These are phyloP conservation scores for Galerina sulciceps DNA, from an alignment of 768 basidiomycete species.

Conservation along the genomic window DNA sequence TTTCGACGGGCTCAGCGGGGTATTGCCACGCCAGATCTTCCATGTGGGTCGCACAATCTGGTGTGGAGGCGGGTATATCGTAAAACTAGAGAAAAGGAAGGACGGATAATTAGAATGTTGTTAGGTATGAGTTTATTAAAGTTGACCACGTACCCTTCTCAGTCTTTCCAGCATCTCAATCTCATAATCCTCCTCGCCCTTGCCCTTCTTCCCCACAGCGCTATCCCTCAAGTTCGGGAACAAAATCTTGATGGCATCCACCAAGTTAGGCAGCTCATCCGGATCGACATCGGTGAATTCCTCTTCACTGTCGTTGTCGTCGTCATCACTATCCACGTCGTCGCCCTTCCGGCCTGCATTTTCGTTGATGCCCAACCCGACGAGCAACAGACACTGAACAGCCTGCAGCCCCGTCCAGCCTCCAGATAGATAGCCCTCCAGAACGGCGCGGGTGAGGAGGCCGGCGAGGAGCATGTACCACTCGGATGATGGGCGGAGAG, in stretches of 20 bases:
- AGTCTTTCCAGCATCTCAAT: constrained; percentile 76
- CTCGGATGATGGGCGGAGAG: constrained; percentile 68
- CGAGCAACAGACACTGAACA: constrained; percentile 70
- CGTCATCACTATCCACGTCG: constrained; percentile 19
- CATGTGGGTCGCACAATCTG: constrained; percentile 80
- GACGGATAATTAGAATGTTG: not conserved
- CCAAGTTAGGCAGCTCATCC: constrained; percentile 72
- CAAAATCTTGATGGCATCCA: constrained; percentile 68
- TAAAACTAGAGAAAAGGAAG: constrained; percentile 59
- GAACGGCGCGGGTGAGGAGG: constrained; percentile 77
- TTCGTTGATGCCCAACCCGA: constrained; percentile 61
- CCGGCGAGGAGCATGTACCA: constrained; percentile 86
- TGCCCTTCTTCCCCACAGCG: constrained; percentile 37
- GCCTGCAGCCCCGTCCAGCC: constrained; percentile 79
- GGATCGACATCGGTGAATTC: constrained; percentile 69
- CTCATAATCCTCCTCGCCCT: constrained; percentile 73
- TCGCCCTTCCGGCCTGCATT: constrained; percentile 16
- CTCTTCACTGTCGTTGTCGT: constrained; percentile 35
- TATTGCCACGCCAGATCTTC: constrained; percentile 80
- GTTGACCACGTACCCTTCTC: constrained; percentile 55
- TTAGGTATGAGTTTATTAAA: not conserved
- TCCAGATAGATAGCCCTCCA: constrained; percentile 84
- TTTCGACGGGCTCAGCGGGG: constrained; percentile 81
- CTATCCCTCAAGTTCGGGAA: constrained; percentile 60
- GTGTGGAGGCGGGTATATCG: constrained; percentile 70